Conservation (phyloP, 257 asterid genomes). For the Eucommia ulmoides region DNA sequence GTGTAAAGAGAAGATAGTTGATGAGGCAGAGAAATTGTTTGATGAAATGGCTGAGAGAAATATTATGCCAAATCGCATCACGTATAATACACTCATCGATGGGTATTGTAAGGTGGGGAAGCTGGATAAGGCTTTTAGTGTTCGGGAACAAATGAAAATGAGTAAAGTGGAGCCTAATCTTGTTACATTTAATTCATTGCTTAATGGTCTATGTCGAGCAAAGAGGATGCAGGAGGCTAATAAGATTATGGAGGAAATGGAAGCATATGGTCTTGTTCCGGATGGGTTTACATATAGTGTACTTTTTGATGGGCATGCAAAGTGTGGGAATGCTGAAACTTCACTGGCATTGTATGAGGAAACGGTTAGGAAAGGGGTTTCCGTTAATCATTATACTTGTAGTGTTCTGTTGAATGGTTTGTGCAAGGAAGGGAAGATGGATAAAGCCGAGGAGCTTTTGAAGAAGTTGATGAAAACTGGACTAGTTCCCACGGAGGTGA, state of each 20-base stretch:
- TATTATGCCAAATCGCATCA: constrained; percentile 39
- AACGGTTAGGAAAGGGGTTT: constrained; percentile 33
- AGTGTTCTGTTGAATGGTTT: constrained; percentile 48
- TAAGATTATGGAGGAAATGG: constrained; percentile 52
- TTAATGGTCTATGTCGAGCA: constrained; percentile 47
- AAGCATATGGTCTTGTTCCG: constrained; percentile 37
- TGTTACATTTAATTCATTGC: constrained; percentile 59
- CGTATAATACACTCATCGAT: constrained; percentile 65
- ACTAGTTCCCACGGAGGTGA: constrained; percentile 41
- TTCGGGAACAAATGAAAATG: constrained; percentile 45
- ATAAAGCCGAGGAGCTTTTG: constrained; percentile 42
- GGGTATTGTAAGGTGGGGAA: constrained; percentile 62
- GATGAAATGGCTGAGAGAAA: constrained; percentile 57
- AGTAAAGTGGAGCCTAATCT: constrained; percentile 43
- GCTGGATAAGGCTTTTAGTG: constrained; percentile 39
- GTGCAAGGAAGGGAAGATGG: constrained; percentile 51
- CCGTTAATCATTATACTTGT: constrained; percentile 32
- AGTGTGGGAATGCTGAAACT: constrained; percentile 41
- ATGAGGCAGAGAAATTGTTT: constrained; percentile 55
- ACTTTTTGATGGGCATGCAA: constrained; percentile 53
- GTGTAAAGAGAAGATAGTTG: constrained; percentile 56
- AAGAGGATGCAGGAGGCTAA: constrained; percentile 62
- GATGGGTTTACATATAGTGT: constrained; percentile 58
- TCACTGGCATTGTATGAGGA: constrained; percentile 44
- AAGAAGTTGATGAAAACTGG: constrained; percentile 36